Evolutionary conservation across 2,329 filamentous ascomycete genomes (phyloP).

Genomic region (Plenodomus biglobosus): DNA sequence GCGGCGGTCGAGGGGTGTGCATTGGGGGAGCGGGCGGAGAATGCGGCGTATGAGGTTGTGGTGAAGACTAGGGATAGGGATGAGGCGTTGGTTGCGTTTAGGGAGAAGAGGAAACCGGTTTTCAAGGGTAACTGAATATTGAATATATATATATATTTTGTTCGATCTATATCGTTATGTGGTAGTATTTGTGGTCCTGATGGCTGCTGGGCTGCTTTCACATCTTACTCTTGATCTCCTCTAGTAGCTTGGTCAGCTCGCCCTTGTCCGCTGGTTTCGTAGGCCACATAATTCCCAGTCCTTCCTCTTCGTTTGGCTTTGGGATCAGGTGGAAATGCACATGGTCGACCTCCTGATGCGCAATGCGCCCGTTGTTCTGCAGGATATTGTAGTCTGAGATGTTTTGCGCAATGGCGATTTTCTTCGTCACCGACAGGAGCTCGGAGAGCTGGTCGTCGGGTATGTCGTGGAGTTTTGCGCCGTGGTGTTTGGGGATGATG

Average conservation of each 20-base stretch:
- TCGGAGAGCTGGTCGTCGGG: slow-evolving; percentile 85
- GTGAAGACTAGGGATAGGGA: slow-evolving; percentile 81
- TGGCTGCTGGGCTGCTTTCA: slow-evolving; percentile 46
- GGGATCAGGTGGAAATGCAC: slow-evolving; percentile 98
- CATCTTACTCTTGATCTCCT: slow-evolving; percentile 89
- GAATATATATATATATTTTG: neutral
- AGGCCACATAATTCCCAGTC: slow-evolving; percentile 80
- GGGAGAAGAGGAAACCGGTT: slow-evolving; percentile 70
- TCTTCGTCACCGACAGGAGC: slow-evolving; percentile 84
- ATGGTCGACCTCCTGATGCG: slow-evolving; percentile 91
- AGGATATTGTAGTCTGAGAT: slow-evolving; percentile 86
- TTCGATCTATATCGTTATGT: too few relatives aligned
- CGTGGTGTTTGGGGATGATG: slow-evolving; percentile 94
- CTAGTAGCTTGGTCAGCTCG: slow-evolving; percentile 73
- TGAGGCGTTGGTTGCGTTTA: slow-evolving; percentile 86
- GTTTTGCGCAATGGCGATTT: slow-evolving; percentile 75
- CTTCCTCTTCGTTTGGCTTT: slow-evolving; percentile 83
- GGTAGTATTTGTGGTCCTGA: too few relatives aligned
- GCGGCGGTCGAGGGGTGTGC: slow-evolving; percentile 72
- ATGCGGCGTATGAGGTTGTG: slow-evolving; percentile 80
- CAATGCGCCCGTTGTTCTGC: slow-evolving; percentile 91
- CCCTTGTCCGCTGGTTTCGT: slow-evolving; percentile 76
- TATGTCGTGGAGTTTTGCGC: slow-evolving; percentile 86
- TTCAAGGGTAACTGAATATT: slow-evolving; percentile 54
- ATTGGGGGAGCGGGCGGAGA: slow-evolving; percentile 73